Evolutionary conservation across 1,139 yeast genomes (phyloP), one percentile per base, ranked within the genome.

Genomic region (Debaryomyces sp.): DNA sequence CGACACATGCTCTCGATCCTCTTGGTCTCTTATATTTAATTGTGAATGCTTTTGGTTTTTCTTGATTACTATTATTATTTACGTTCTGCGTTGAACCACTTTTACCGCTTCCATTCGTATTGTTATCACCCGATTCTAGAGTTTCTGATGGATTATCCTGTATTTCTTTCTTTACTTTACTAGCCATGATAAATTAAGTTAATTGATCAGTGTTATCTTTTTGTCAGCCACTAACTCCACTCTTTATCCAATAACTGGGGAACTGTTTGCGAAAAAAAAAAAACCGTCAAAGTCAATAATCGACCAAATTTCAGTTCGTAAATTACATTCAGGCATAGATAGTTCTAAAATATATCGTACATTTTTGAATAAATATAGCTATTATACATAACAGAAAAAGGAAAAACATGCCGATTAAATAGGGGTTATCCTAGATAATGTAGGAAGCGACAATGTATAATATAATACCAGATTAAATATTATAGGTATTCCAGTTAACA

Each of bases 1-100:
- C 77, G 12, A 75, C 71, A 56, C 85, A 81, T 1, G 85, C 85
- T 46, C 81, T 61, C 7, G 77, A 66, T 2, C 84, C 82, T 50
- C 85, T 62, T 18, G 81, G 78, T 30, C 84, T 62, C 55, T 78
- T 78, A 56, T 76, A 77, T 55, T 75, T 75, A 57, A 76, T 76
- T 44, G 80, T 77, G 60, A 75, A 76, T 1, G 81, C 78, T 55
- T 75, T 76, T 29, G 78, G 82, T 67, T 67, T 73, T 57, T 68
- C 79, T 26, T 44, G 43, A 30, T 32, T 27, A 12, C 43, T 49
- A 7, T 10, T 29, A 22, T 24, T 23, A 58, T 41, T 48, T 30
- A 21, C 4, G 12, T 10, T 15, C 30, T 32, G 35, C 8, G 12
- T 10, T 15, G 21, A 5, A 8, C 22, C 12, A 23, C 15, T 21